Conservation (phyloP, 2,329 filamentous ascomycete genomes). For the Arthrobotrys musiformis region DNA sequence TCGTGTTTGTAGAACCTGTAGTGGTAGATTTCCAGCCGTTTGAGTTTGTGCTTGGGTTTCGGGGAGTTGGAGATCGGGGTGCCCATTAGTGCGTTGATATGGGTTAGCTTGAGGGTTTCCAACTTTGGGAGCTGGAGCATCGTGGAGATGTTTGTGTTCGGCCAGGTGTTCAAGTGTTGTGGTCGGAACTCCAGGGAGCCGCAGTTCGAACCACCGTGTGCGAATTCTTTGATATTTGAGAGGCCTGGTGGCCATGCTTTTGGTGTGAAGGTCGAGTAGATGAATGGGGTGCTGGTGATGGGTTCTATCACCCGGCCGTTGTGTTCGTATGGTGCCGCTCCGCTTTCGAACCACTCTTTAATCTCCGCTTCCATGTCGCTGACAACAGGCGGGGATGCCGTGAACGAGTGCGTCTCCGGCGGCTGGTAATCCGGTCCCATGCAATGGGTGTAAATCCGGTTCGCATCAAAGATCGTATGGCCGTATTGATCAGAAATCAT, state of each 20-base stretch:
- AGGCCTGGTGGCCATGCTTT: slow-evolving; percentile 5
- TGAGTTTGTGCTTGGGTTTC: background rate
- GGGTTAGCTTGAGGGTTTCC: background rate
- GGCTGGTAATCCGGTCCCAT: background rate
- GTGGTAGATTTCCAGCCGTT: background rate
- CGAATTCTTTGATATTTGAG: slow-evolving; percentile 18
- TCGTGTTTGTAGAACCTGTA: slow-evolving; percentile 1
- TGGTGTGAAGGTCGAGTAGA: background rate
- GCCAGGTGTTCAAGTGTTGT: background rate
- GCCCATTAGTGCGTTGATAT: slow-evolving; percentile 1
- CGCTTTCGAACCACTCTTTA: background rate
- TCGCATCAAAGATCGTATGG: background rate
- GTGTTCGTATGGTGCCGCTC: background rate
- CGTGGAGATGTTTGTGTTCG: background rate
- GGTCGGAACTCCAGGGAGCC: background rate
- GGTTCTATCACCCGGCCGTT: background rate
- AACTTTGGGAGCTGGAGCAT: background rate
- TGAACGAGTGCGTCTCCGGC: background rate
- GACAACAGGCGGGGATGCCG: background rate
- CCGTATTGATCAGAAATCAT: slow-evolving; percentile 8
- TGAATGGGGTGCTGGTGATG: background rate
- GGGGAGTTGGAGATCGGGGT: background rate
- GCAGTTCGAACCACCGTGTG: background rate
- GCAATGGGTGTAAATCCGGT: background rate
- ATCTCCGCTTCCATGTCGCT: background rate